Base-by-base conservation (phyloP, 2,329 filamentous ascomycete genomes). In the Monosporascus sp. region DNA sequence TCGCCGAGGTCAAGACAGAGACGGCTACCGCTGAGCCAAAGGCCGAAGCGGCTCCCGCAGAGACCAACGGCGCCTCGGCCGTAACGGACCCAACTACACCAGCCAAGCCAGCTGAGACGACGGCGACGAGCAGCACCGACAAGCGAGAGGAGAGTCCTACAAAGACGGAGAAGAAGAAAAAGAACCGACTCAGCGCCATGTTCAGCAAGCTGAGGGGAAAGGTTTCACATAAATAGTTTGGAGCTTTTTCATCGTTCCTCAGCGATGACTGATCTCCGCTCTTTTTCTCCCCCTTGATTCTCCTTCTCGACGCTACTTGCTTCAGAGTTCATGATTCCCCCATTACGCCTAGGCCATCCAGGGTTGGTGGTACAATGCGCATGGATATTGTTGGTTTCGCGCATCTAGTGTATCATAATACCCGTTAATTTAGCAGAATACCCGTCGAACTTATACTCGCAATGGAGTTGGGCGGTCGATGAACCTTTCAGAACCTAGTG, bases 141-240 rank as follows among this genome's bases (percentile, higher is more conserved):
- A 70, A 71, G 56, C 61, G 69, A 17, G 64, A 64, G 35, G 64
- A 68, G 31, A 65, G 65, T 53, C 56, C 69, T 15, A 57, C 68
- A 9, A 70, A 72, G 51, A 71, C 74, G 17, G 77, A 82, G 50
- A 83, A 82, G 73, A 88, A 87, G 77, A 86, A 85, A 77, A 85
- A 84, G 75, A 76, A 81, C 69, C 77, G 85, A 51, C 62, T 86
- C 54, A 87, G 84, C 70, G 72, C 77, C 50, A 79, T 88, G 62
- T 81, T 88, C 65, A 74, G 71, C 70, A 82, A 80, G 73, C 64
- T 82, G 63, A 78, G 78, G 70, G 66, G 72, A 60, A 82, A 72
- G 66, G 59, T 73, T n/a, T 62, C 66, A 22, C 57, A 62, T 58
- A 70, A 70, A 62, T 64, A 68, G 52, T 59, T 54, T 55, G 48